A percentile compares a stretch with the other conserved stretches of the same genome.
These are phyloP conservation scores for Alternaria incomplexa DNA, from an alignment of 2,329 filamentous ascomycete species.

Conservation along the genomic window DNA sequence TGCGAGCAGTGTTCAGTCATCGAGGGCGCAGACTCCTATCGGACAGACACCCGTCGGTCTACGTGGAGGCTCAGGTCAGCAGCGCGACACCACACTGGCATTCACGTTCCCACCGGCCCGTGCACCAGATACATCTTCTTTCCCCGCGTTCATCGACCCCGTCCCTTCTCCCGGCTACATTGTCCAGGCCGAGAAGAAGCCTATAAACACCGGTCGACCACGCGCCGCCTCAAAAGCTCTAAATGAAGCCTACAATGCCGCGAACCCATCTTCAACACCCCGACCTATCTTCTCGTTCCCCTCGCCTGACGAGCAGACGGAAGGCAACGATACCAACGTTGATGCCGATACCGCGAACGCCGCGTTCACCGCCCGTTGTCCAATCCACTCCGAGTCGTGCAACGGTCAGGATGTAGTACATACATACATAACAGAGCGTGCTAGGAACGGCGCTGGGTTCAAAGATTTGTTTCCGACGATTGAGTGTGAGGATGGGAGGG, in stretches of 20 bases:
- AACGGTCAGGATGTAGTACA: constrained; percentile 19
- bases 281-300: background rate
- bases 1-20: background rate
- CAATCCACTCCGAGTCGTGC: constrained; percentile 27
- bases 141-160: background rate
- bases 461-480: constrained; percentile 24
- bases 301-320: background rate
- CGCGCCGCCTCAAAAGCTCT: constrained; percentile 22
- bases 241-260: constrained; percentile 25
- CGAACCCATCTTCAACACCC: constrained; percentile 1
- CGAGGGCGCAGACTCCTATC: background rate
- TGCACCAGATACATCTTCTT: background rate
- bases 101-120: background rate
- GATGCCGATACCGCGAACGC: background rate
- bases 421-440: constrained; percentile 17
- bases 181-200: background rate
- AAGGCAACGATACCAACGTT: background rate
- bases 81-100: background rate
- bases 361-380: constrained; percentile 10
- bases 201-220: constrained; percentile 11
- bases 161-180: background rate
- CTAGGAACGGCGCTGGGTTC: constrained; percentile 13
- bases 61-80: background rate
- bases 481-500: constrained; percentile 8
- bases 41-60: background rate